Conservation (phyloP, 2,329 filamentous ascomycete genomes). For the Alternaria arbusti region DNA sequence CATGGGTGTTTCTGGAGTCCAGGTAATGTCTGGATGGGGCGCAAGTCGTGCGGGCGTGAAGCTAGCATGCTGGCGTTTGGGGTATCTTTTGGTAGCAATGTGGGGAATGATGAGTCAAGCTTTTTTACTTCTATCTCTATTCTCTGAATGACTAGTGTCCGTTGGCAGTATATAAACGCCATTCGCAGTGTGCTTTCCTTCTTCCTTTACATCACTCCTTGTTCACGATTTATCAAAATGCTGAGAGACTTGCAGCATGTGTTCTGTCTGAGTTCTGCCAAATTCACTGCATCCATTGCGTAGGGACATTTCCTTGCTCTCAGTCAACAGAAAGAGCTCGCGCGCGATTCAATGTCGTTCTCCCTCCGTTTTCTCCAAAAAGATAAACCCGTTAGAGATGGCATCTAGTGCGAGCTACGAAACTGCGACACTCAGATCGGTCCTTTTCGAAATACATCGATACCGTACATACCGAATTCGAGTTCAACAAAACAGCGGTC, state of each 20-base stretch:
- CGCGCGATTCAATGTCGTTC: neutral
- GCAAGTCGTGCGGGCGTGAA: neutral
- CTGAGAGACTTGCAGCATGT: no score
- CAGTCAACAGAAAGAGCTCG: rapidly evolving
- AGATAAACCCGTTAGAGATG: no score
- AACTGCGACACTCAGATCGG: neutral
- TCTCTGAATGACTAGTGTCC: neutral
- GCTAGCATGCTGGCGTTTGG: neutral
- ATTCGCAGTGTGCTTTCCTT: neutral
- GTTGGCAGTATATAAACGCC: neutral
- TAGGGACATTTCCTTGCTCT: neutral
- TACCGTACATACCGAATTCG: neutral
- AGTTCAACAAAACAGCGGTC: no score
- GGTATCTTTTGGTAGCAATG: neutral
- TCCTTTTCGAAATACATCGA: neutral
- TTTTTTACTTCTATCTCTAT: neutral
- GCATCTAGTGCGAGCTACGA: neutral
- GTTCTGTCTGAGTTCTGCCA: no score
- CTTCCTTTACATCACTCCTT: neutral
- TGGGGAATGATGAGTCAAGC: neutral
- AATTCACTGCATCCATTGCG: no score
- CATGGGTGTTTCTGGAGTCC: neutral
- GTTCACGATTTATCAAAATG: neutral
- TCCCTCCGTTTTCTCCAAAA: no score
- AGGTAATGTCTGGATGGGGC: neutral